Evolutionary conservation across 352 stramenopile genomes (phyloP), one percentile per base, ranked within the genome.

Genomic region (Globisporangium cystogenes): DNA sequence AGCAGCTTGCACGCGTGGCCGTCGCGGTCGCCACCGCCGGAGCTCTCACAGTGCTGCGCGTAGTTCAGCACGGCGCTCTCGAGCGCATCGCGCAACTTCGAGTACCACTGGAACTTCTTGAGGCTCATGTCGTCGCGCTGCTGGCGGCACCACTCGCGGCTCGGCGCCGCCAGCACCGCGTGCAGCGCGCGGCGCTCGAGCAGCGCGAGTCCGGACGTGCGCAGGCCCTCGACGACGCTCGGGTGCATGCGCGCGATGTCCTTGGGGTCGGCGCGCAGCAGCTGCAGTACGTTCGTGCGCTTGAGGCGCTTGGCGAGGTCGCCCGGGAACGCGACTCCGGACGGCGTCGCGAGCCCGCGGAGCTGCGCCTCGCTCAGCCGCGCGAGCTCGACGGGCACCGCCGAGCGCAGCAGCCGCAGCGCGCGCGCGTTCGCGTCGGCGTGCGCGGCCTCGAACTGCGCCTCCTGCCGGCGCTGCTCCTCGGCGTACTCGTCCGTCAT

Each of bases 401-500:
- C 76, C 0, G 76, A 76, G 10, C 89, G 73, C 6, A 96, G 33
- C 14, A 76, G 64, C 10, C 60, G 69, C 12, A 94, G 53, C 7
- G 82, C 77, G 6, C 70, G 48, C 4, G 63, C 41, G 51, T 96
- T 96, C 4, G 51, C 60, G 12, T 45, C 44, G 7, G 42, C 33
- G 42, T 96, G 77, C 8, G 60, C 55, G 14, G 74, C 68, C 60
- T 96, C 85, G 80, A 88, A 97, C 57, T 80, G 70, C 23, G 61
- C 61, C 26, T 96, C 87, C 20, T 73, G 60, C 23, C 60, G 52
- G 1, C 70, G 57, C 61, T 96, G 69, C 59, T 96, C 78, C 53
- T 83, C 83, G 37, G 90, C 73, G 58, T 96, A 96, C 62, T 97
- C 89, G 54, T 97, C 89, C 8, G 82, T 86, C 62, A 94, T 76